Base-by-base conservation (phyloP, 495 filamentous ascomycete species). In the Mytilinidion resinicola region DNA sequence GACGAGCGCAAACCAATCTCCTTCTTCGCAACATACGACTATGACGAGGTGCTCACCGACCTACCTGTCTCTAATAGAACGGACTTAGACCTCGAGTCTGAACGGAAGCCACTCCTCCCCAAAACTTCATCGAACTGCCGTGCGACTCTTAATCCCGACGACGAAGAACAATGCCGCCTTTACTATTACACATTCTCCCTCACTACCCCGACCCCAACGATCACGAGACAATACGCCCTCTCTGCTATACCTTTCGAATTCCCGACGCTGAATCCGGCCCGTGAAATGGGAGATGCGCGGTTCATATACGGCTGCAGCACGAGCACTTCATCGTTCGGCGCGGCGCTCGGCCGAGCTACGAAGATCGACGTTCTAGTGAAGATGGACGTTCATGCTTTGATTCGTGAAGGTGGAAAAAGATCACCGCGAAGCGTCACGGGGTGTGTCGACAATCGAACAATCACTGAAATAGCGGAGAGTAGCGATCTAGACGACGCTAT, bases 321-420 rank as follows among this genome's bases (percentile, higher is more conserved):
- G 11, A 67, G 70, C n/a, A 69, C 70, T 15, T 71, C 72, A 8
- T 67, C 67, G 12, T 85, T 82, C 57, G 75, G 76, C 46, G 67
- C 74, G 19, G 77, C 75, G 1, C 73, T 81, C 0, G 80, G 81
- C 37, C 76, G 75, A 21, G 76, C 80, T 4, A 77, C 76, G 15
- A 86, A 85, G 66, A 84, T 86, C 49, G 81, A 84, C 51, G 77
- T 76, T 36, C 62, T 86, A 6, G 77, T 80, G 30, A 87, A 87
- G 58, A 67, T 84, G 10, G 76, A 86, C 59, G 73, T 73, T 12
- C 47, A 63, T 14, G 67, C 65, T 1, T 70, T 87, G 6, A 77
- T 87, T 36, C 59, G 63, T 11, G 64, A 66, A 17, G 80, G 78
- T 6, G 66, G 67, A 38, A 19, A 50, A 17, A 48, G 69, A 9